Evolutionary conservation across 257 asterid genomes (phyloP), one percentile per base, ranked within the genome.

Genomic region (Plantago major): DNA sequence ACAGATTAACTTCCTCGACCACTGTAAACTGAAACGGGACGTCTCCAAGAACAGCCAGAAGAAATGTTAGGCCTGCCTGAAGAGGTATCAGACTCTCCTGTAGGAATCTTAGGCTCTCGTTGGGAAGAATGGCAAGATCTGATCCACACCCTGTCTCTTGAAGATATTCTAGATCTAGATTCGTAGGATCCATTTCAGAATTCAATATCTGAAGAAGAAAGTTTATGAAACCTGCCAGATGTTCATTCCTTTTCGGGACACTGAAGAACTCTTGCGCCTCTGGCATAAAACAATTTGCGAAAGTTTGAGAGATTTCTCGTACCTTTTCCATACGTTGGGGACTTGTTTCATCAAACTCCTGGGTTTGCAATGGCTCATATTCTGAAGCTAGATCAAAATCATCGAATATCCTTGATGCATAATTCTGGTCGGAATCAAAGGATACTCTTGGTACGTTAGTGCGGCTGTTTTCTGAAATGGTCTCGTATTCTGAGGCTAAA

Each of bases 141-240:
- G 60, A 4, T 59, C 12, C 26, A 50, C 54, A 6, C 2, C 2
- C 26, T 22, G 26, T 22, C 26, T 22, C 26, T 22, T 22, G 26
- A 22, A 22, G 26, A 2, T 22, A 22, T 22, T 22, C 26, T 22
- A 2, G 26, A 22, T 22, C 26, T 38, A 60, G 30, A 42, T 55
- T 49, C 26, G 2, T 22, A 55, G 30, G 43, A 47, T 12, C 5
- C 14, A 56, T 59, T 28, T 50, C 46, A 55, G 58, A 16, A 58
- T 58, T 42, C 48, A 58, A 17, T 38, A 58, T 58, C 47, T 46
- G 52, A 60, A 45, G 42, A 0, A 44, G 65, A 15, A 60, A 60
- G 26, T 45, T 14, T 4, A 60, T 13, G 45, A 45, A 72, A 55
- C 53, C 58, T 42, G 55, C 72, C 10, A 72, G 9, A 1, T 53